Percentiles rank a stretch among this genome's conserved stretches.
Conservation (phyloP, 768 basidiomycete genomes). For the Boletus vermiculosoides region DNA sequence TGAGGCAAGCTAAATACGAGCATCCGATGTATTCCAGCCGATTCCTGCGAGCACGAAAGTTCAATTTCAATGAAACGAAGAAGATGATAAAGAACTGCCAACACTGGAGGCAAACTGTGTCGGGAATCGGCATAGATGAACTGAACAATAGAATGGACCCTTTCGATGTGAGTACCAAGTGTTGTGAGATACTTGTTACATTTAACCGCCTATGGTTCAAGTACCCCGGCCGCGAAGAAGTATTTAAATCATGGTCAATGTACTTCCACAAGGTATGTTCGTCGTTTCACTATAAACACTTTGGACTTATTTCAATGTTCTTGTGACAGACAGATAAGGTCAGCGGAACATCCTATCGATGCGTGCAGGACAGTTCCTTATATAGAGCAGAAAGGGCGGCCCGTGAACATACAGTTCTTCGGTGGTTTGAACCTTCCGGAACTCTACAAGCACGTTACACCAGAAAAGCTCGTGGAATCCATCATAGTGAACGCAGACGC, state of each 20-base stretch:
- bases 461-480: constrained; percentile 61
- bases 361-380: background rate
- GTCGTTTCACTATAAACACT: background rate
- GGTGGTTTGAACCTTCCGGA: constrained; percentile 57
- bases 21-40: constrained; percentile 42
- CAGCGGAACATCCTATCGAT: constrained; percentile 4
- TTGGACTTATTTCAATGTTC: background rate
- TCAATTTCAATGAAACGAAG: constrained; percentile 55
- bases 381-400: constrained; percentile 57
- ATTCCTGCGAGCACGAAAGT: constrained; percentile 75
- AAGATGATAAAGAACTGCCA: constrained; percentile 67
- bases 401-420: constrained; percentile 65
- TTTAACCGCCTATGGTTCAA: constrained; percentile 26
- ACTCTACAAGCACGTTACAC: constrained; percentile 55
- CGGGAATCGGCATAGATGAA: constrained; percentile 64
- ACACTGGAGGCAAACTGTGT: constrained; percentile 63
- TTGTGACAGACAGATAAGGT: constrained; percentile 65
- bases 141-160: constrained; percentile 62
- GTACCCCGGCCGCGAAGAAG: constrained; percentile 68
- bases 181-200: background rate
- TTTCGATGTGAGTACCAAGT: constrained; percentile 54
- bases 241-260: constrained; percentile 77
- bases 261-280: constrained; percentile 68
- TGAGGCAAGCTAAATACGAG: constrained; percentile 5
- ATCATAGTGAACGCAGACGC: constrained; percentile 66